A percentile compares a stretch with the other conserved stretches of the same genome.
Conservation (phyloP, 2,329 filamentous ascomycete species). For the Ascochyta pisi region DNA sequence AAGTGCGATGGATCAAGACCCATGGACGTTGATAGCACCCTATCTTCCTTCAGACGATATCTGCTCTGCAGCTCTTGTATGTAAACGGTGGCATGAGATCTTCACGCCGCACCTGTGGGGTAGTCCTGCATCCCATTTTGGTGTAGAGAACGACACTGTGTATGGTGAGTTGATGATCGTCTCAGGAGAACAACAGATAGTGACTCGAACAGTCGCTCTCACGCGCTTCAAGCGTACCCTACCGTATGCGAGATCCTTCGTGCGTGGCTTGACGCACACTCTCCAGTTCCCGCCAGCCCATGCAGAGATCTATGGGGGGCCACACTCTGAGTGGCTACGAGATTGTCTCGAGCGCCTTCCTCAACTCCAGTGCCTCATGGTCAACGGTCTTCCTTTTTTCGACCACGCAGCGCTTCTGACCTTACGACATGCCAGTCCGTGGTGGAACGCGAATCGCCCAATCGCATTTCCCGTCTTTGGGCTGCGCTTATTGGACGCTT, state of each 20-base stretch:
- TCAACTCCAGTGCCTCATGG: slow-evolving; percentile 65
- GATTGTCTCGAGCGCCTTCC: slow-evolving; percentile 66
- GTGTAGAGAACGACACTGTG: slow-evolving; percentile 65
- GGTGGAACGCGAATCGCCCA: slow-evolving; percentile 29
- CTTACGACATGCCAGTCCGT: slow-evolving; percentile 49
- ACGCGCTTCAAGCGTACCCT: slow-evolving; percentile 66
- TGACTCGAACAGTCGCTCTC: slow-evolving; percentile 57
- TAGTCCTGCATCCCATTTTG: slow-evolving; percentile 68
- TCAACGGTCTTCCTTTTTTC: slow-evolving; percentile 66
- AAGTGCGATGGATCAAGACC: slow-evolving; percentile 61
- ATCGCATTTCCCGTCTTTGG: slow-evolving; percentile 51
- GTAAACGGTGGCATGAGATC: slow-evolving; percentile 63
- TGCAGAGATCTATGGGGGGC: slow-evolving; percentile 67
- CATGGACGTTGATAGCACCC: slow-evolving; percentile 62
- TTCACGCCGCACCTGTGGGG: slow-evolving; percentile 68
- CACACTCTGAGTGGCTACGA: slow-evolving; percentile 64
- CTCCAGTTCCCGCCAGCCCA: slow-evolving; percentile 66
- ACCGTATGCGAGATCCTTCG: slow-evolving; percentile 59
- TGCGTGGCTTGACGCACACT: slow-evolving; percentile 66
- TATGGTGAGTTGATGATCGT: slow-evolving; percentile 52
- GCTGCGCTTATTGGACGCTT: slow-evolving; percentile 63
- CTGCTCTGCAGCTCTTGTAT: slow-evolving; percentile 63
- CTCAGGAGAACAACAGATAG: background rate
- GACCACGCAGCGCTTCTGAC: slow-evolving; percentile 65
- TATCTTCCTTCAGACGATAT: slow-evolving; percentile 65